Conservation (phyloP, 106 monocot species). For the Phalaenopsis aphrodite region DNA sequence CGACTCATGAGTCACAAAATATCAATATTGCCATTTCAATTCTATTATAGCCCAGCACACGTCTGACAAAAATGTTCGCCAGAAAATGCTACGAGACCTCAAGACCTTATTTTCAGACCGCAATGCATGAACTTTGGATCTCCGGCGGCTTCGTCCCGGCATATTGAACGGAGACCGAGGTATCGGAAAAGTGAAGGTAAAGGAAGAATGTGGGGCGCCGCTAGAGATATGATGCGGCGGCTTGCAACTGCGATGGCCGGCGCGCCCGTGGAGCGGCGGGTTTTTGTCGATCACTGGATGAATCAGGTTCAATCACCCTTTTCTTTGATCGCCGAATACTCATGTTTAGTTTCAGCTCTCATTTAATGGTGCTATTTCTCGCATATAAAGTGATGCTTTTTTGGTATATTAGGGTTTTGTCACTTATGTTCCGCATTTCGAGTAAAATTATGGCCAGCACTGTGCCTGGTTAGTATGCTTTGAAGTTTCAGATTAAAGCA, state of each 20-base stretch:
- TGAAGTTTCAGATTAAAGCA: too few species aligned
- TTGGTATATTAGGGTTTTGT: not conserved
- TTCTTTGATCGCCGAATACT: not conserved
- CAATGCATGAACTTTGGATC: not conserved
- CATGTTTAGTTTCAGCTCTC: not conserved
- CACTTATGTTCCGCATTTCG: not conserved
- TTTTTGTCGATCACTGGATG: not conserved
- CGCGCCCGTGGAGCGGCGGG: not conserved
- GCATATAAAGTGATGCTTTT: not conserved
- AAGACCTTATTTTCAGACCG: not conserved
- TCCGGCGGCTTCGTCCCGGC: not conserved
- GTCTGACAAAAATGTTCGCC: too few species aligned
- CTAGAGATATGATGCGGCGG: not conserved
- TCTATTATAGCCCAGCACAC: too few species aligned
- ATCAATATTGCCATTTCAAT: too few species aligned
- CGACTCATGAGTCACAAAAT: too few species aligned
- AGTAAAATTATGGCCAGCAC: not conserved
- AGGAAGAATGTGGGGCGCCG: constrained; percentile 2
- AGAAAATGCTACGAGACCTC: not conserved
- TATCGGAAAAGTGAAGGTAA: not conserved
- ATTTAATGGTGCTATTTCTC: not conserved
- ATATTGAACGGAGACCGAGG: too few species aligned
- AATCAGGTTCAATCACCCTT: not conserved
- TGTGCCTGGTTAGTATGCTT: too few species aligned
- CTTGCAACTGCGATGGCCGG: not conserved